These are phyloP conservation scores for Stentor coeruleus DNA, from an alignment of 73 alveolate species.

Conservation along the genomic window DNA sequence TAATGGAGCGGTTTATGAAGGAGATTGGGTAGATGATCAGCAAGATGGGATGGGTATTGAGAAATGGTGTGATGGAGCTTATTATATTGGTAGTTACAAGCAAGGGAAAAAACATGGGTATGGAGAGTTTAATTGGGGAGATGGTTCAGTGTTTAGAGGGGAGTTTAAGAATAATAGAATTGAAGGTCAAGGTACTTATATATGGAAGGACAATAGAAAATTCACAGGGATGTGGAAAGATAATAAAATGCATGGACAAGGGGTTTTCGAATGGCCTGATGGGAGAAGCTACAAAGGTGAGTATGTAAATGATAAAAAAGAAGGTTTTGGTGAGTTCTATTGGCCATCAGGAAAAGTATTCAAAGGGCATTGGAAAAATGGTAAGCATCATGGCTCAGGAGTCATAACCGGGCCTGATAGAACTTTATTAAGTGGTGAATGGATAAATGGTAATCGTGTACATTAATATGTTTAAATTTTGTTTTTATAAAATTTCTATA, in stretches of 20 bases:
- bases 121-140: slow-evolving; percentile 34
- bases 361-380: slow-evolving; percentile 56
- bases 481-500: no score
- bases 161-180: no score
- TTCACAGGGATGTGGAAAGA: slow-evolving; percentile 30
- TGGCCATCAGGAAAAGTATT: slow-evolving; percentile 58
- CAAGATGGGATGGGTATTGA: slow-evolving; percentile 28
- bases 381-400: slow-evolving; percentile 63
- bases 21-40: slow-evolving; percentile 29
- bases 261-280: slow-evolving; percentile 19
- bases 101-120: slow-evolving; percentile 22
- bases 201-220: slow-evolving; percentile 28
- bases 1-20: slow-evolving; percentile 65
- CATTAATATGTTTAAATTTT: no score
- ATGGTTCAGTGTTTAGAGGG: slow-evolving; percentile 26
- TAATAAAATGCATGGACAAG: slow-evolving; percentile 29
- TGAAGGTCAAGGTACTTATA: slow-evolving; percentile 38
- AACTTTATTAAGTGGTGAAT: no score
- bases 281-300: slow-evolving; percentile 39
- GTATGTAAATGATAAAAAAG: slow-evolving; percentile 31
- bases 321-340: slow-evolving; percentile 34
- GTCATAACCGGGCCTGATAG: slow-evolving; percentile 22
- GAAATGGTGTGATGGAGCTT: slow-evolving; percentile 31
- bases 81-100: slow-evolving; percentile 12
- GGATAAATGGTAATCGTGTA: no score